Evolutionary conservation across 805 yeast species (phyloP).

Genomic region (Saccharomycopsis schoenii): DNA sequence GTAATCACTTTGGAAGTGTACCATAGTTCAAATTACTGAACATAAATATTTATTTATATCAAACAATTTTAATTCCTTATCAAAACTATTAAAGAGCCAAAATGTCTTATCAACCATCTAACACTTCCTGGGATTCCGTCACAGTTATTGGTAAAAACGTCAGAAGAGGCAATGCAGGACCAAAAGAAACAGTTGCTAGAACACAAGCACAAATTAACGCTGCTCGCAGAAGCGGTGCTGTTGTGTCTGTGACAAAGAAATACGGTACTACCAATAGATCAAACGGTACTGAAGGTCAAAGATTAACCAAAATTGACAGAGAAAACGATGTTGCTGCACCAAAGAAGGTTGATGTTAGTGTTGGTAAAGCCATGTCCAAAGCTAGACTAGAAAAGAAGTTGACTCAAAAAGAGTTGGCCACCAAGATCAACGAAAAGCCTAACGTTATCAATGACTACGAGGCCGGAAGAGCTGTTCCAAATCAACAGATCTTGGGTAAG

Average conservation of each 20-base stretch:
- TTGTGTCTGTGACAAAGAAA: constrained; percentile 88
- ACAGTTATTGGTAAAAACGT: constrained; percentile 86
- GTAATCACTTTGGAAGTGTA: no score
- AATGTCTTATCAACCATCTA: constrained; percentile 17
- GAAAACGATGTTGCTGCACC: constrained; percentile 90
- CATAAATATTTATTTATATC: no score
- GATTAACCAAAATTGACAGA: constrained; percentile 87
- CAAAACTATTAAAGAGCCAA: not conserved
- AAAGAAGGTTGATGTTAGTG: constrained; percentile 71
- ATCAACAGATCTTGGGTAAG: constrained; percentile 88
- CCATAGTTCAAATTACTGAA: no score
- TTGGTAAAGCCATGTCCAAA: constrained; percentile 78
- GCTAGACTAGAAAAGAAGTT: constrained; percentile 82
- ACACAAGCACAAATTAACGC: constrained; percentile 73
- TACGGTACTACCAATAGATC: constrained; percentile 51
- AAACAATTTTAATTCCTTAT: not conserved
- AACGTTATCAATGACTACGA: constrained; percentile 92
- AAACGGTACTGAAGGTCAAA: constrained; percentile 84
- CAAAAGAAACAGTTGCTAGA: constrained; percentile 76
- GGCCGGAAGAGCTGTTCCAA: constrained; percentile 92
- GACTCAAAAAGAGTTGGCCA: constrained; percentile 95
- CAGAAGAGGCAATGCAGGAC: constrained; percentile 81
- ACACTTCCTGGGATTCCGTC: constrained; percentile 82
- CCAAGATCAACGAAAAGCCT: constrained; percentile 92
- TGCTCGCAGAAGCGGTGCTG: constrained; percentile 87